Base-by-base conservation (phyloP, 1,284 basidiomycete genomes). In the Marasmius sp. region DNA sequence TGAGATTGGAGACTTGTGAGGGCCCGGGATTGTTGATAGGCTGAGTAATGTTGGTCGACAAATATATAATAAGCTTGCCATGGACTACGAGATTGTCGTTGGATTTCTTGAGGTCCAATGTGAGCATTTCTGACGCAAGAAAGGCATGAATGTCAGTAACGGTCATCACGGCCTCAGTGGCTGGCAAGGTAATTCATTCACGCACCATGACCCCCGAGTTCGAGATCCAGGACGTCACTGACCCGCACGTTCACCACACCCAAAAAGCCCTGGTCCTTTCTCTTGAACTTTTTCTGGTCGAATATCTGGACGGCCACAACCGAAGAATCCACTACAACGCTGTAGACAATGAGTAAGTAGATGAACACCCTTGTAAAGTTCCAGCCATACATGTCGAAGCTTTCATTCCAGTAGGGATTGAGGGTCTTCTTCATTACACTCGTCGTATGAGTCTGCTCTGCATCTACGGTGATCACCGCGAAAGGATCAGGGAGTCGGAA, bases 221-320 rank as follows among this genome's bases (percentile, higher is more conserved):
- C 92, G 45, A 97, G 82, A 74, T 97, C 95, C 57, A 97, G 80
- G n/a, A 92, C 90, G 75, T 95, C 92, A 66, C 90, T 87, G 63
- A 97, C 93, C 66, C 88, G 86, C 69, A 98, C 85, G 73, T 97
- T 97, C 71, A 97, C 94, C 34, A 96, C 94, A 58, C 95, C 95
- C 53, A 98, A 81, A 77, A 97, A 97, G 5, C 95, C 95, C 73
- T 97, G 95, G 75, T 97, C 94, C 75, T 89, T 89, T 77, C 93
- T 85, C 81, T 97, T 97, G 80, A 97, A 97, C 78, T 97, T 97
- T 75, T 94, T 90, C 78, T 97, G 95, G 76, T 98, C 95, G 70
- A 97, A 97, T 71, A 97, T 95, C 77, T 98, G 95, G 3, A 98
- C 93, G 4, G 93, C 92, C 49, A 98, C 84, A 53, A 96, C 89